These are phyloP conservation scores for Boletus insuetus DNA, from an alignment of 768 basidiomycete genomes.

Conservation along the genomic window DNA sequence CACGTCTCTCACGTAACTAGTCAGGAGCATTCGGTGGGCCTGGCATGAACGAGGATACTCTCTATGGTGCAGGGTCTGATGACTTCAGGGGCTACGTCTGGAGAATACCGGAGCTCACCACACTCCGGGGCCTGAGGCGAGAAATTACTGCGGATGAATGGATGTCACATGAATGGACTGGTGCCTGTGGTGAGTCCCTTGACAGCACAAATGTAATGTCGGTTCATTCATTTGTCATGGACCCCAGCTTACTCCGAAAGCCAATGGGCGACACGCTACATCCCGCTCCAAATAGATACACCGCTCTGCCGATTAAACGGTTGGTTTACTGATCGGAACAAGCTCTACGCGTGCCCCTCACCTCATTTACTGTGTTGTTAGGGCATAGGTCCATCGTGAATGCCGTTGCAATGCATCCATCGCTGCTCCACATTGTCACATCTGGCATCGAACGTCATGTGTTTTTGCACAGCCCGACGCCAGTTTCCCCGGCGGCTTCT, in stretches of 20 bases:
- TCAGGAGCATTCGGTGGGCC: slow-evolving; percentile 75
- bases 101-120: slow-evolving; percentile 57
- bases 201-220: slow-evolving; percentile 11
- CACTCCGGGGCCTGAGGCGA: slow-evolving; percentile 44
- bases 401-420: slow-evolving; percentile 68
- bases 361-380: slow-evolving; percentile 21
- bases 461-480: slow-evolving; percentile 64
- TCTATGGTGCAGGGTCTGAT: slow-evolving; percentile 78
- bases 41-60: slow-evolving; percentile 48
- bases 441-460: slow-evolving; percentile 73
- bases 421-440: slow-evolving; percentile 61
- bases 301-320: slow-evolving; percentile 63
- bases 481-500: slow-evolving; percentile 48
- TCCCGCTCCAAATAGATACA: slow-evolving; percentile 62
- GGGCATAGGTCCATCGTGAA: slow-evolving; percentile 82
- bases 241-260: slow-evolving; percentile 47
- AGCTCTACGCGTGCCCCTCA: neutral
- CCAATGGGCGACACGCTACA: slow-evolving; percentile 39
- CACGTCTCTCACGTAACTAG: slow-evolving; percentile 33
- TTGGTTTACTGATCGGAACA: slow-evolving; percentile 21
- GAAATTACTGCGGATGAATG: slow-evolving; percentile 48
- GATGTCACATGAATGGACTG: slow-evolving; percentile 33
- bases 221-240: slow-evolving; percentile 2
- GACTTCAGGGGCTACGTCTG: slow-evolving; percentile 80
- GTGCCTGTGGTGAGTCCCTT: slow-evolving; percentile 29